phyloP scores from a whole-genome alignment of 2,329 filamentous ascomycete species.

The Fusarium falciforme region DNA sequence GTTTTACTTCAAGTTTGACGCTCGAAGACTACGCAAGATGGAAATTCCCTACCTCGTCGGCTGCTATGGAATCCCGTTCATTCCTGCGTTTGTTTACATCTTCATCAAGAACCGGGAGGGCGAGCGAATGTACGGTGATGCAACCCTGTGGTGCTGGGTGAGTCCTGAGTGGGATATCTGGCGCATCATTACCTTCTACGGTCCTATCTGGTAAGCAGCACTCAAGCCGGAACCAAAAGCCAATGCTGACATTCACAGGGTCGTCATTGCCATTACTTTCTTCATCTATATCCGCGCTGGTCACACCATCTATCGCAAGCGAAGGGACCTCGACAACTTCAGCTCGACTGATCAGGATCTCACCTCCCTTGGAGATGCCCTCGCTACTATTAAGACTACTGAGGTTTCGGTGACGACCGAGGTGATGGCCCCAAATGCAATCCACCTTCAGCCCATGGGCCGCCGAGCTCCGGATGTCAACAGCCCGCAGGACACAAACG shows the following conservation, averaged over 20 bases:
- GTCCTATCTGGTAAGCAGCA: constrained; percentile 70
- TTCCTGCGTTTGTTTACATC: constrained; percentile 75
- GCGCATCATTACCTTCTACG: constrained; percentile 81
- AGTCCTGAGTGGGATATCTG: constrained; percentile 73
- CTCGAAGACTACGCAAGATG: constrained; percentile 70
- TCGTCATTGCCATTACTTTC: constrained; percentile 70
- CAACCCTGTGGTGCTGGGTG: constrained; percentile 87
- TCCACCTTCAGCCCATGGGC: constrained; percentile 42
- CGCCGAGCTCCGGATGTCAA: constrained; percentile 28
- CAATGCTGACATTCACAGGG: constrained; percentile 55
- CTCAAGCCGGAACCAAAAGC: no score
- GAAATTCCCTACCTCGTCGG: constrained; percentile 76
- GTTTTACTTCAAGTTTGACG: constrained; percentile 80
- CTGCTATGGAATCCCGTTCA: constrained; percentile 80
- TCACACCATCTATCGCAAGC: constrained; percentile 74
- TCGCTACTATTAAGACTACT: constrained; percentile 66
- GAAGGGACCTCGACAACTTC: constrained; percentile 69
- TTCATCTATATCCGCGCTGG: constrained; percentile 76
- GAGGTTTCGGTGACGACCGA: constrained; percentile 74
- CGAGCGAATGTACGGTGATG: constrained; percentile 75
- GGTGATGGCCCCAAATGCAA: constrained; percentile 32
- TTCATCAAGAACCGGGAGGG: constrained; percentile 68
- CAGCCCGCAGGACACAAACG: constrained; percentile 26
- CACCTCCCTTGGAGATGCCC: constrained; percentile 56
- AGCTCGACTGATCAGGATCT: constrained; percentile 59